Evolutionary conservation across 352 stramenopile species (phyloP).

Genomic region (Phytophthora constricta): DNA sequence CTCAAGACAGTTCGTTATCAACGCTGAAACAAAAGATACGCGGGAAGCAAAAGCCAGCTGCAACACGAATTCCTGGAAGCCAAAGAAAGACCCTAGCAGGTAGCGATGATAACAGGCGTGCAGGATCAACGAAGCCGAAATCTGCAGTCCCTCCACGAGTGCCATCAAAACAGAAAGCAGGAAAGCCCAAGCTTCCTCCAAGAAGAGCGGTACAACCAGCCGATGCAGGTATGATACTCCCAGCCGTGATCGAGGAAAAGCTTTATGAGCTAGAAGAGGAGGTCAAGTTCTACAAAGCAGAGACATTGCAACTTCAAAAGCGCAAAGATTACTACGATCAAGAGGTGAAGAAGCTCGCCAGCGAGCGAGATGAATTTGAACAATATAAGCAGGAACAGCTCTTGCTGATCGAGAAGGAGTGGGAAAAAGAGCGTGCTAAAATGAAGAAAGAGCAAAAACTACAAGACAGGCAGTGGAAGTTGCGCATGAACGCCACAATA

Average conservation of each 20-base stretch:
- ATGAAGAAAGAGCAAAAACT: constrained; percentile 79
- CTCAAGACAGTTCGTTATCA: constrained; percentile 31
- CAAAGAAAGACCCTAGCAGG: constrained; percentile 6
- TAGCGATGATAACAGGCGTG: constrained; percentile 1
- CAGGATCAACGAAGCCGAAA: constrained; percentile 10
- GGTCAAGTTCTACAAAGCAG: constrained; percentile 87
- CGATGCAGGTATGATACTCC: constrained; percentile 42
- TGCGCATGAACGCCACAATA: constrained; percentile 62
- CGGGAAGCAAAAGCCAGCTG: constrained; percentile 25
- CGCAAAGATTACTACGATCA: constrained; percentile 74
- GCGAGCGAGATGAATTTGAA: constrained; percentile 57
- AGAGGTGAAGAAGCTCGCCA: constrained; percentile 58
- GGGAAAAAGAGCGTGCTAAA: constrained; percentile 67
- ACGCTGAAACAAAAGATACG: constrained; percentile 36
- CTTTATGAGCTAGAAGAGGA: constrained; percentile 82
- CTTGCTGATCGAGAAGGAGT: constrained; percentile 67
- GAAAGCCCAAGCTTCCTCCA: constrained; percentile 12
- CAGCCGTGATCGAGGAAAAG: constrained; percentile 83
- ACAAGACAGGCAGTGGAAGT: constrained; percentile 76
- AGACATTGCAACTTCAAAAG: constrained; percentile 81
- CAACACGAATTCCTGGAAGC: not conserved
- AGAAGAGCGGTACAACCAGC: constrained; percentile 7
- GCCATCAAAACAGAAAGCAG: constrained; percentile 14
- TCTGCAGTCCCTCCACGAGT: not conserved
- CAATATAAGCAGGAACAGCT: constrained; percentile 62